Percentiles rank a stretch among this genome's conserved stretches.
These are phyloP conservation scores for Sesbania bispinosa DNA, from an alignment of 306 rosid species.

Conservation along the genomic window DNA sequence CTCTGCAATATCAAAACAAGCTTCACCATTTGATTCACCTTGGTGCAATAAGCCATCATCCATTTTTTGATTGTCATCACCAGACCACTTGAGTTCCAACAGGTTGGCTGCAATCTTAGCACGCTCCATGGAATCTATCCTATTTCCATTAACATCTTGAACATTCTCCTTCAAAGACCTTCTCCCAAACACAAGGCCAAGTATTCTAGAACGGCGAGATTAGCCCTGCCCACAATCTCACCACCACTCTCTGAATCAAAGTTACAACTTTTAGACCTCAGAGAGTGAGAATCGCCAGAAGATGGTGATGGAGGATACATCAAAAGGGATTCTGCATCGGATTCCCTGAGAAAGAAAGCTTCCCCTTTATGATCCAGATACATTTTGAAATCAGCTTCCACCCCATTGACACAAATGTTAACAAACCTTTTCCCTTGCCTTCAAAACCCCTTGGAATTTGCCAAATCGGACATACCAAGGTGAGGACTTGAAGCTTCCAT, in stretches of 20 bases:
- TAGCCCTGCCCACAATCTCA: constrained; percentile 23
- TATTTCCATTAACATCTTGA: constrained; percentile 12
- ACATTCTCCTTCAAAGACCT: constrained; percentile 14
- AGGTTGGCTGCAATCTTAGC: constrained; percentile 83
- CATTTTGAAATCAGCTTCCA: constrained; percentile 67
- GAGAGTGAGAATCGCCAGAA: constrained; percentile 35
- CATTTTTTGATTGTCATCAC: too few species aligned
- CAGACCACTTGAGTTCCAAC: constrained; percentile 87
- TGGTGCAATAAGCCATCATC: constrained; percentile 7
- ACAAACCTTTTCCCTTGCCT: constrained; percentile 69
- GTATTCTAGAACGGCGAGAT: constrained; percentile 47
- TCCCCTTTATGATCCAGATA: constrained; percentile 73
- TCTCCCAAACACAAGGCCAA: constrained; percentile 59
- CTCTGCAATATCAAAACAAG: constrained; percentile 14
- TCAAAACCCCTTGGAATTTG: constrained; percentile 91
- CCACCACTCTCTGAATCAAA: constrained; percentile 34
- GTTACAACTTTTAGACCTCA: constrained; percentile 41
- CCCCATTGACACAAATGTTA: constrained; percentile 64
- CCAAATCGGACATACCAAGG: constrained; percentile 94
- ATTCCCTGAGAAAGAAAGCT: constrained; percentile 72
- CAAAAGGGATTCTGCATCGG: constrained; percentile 32
- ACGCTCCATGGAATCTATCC: constrained; percentile 52
- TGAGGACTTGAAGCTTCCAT: constrained; percentile 83
- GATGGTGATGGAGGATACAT: constrained; percentile 35
- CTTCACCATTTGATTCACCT: background rate